Evolutionary conservation across 177 flowering plant genomes (phyloP).

Genomic region (Tripterygium wilfordii): DNA sequence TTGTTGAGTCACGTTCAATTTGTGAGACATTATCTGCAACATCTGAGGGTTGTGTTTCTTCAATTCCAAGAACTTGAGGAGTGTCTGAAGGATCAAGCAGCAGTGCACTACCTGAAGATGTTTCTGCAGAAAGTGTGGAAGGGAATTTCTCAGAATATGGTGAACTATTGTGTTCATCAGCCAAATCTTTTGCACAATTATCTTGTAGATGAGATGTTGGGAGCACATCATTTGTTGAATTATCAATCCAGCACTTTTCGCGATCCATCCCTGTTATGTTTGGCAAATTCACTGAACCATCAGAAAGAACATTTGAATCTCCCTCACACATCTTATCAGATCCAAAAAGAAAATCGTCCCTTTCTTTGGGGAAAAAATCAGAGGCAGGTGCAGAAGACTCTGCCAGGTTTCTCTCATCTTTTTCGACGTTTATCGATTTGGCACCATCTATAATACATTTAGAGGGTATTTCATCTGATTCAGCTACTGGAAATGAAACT

Average conservation of each 20-base stretch:
- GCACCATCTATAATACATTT: constrained; percentile 7
- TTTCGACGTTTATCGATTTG: constrained; percentile 10
- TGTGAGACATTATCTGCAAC: constrained; percentile 10
- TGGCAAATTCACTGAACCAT: constrained; percentile 11
- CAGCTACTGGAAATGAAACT: constrained; percentile 11
- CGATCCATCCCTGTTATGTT: constrained; percentile 13
- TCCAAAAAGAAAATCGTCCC: constrained; percentile 14
- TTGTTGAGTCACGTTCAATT: constrained; percentile 14
- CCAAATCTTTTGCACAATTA: no score
- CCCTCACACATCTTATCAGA: constrained; percentile 14
- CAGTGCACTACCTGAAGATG: neutral
- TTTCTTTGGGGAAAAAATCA: constrained; percentile 10
- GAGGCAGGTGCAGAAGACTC: constrained; percentile 7
- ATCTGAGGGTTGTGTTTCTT: constrained; percentile 11
- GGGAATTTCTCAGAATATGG: constrained; percentile 11
- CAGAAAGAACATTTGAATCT: constrained; percentile 12
- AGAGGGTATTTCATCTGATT: constrained; percentile 17
- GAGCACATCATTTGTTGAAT: constrained; percentile 10
- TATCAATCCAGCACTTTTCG: constrained; percentile 10
- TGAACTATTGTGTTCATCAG: constrained; percentile 12
- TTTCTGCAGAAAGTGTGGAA: constrained; percentile 11
- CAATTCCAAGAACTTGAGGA: constrained; percentile 2
- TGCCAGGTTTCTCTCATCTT: constrained; percentile 6
- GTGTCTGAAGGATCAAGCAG: constrained; percentile 12
- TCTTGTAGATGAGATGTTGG: constrained; percentile 17